Conservation (phyloP, 2,329 filamentous ascomycete species). For the Sclerotinia subarctica region DNA sequence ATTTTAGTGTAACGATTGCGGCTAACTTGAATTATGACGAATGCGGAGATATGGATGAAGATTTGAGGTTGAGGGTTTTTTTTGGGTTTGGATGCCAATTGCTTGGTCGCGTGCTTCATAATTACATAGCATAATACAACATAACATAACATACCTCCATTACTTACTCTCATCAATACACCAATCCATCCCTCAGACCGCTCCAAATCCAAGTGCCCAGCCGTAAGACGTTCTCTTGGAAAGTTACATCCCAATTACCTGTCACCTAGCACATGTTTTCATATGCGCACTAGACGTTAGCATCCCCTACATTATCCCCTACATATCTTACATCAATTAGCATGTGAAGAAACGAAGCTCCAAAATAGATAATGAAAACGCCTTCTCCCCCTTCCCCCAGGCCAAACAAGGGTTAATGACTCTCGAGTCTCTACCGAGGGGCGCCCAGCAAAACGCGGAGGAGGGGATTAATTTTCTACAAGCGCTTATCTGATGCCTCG, state of each 20-base stretch:
- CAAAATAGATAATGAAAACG: background rate
- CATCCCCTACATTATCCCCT: no score
- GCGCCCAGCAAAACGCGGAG: background rate
- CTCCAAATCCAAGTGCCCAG: background rate
- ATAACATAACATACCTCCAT: background rate
- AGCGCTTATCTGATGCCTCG: background rate
- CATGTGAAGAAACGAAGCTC: constrained; percentile 4
- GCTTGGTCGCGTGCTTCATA: background rate
- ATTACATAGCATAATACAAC: background rate
- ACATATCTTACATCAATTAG: background rate
- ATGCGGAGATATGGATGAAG: background rate
- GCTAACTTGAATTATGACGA: constrained; percentile 1
- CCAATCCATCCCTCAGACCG: background rate
- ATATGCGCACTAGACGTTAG: background rate
- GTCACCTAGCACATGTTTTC: background rate
- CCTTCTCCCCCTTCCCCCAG: no score
- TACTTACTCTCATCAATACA: background rate
- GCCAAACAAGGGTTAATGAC: background rate
- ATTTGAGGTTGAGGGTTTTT: background rate
- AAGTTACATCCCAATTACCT: background rate
- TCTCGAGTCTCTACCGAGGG: background rate
- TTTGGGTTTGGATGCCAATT: background rate
- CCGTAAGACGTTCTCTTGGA: background rate
- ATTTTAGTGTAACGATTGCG: background rate
- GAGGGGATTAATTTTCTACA: background rate